Evolutionary conservation across 1,139 yeast genomes (phyloP), one percentile per base, ranked within the genome.

Genomic region (Taphrina pruni): DNA sequence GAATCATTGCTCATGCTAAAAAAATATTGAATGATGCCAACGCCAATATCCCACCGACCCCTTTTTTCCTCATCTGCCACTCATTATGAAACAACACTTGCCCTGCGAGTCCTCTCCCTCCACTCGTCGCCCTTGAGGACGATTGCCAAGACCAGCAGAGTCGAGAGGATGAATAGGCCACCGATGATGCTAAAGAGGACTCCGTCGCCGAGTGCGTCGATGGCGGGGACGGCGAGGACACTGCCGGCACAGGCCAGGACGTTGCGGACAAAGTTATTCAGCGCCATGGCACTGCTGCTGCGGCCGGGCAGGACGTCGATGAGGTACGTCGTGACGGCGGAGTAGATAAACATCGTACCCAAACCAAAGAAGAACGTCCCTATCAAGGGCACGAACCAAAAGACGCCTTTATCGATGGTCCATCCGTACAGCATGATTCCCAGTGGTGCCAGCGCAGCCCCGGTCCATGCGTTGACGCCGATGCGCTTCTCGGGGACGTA

Each of bases 251-350:
- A 54, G 8, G 66, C 66, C 17, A 61, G 41, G n/a, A 43, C 45
- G 38, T 38, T 50, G 2, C 66, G 32, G 50, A 61, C 56, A 11
- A 61, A 38, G 21, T 51, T 91, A 75, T 89, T 90, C 70, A 91
- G 78, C 0, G 97, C 96, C 56, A 90, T 90, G 0, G 96, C 97
- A 0, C 96, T 89, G 5, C 96, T 93, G 51, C 97, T 96, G 74
- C 88, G 84, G 0, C 96, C 96, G 0, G 97, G 97, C 65, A 91
- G 81, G 0, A 92, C 86, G 76, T 91, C 97, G 1, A 91, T 93
- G 70, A 91, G 79, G 76, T 90, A 91, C 0, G 97, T 90, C 4
- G 88, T 86, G 0, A 92, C 88, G 8, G 90, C 86, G 0, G 96
- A 95, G 73, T 90, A 89, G 7, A 89, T 86, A 78, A 90, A 85